A percentile compares a stretch with the other conserved stretches of the same genome.
Evolutionary conservation across 2,329 filamentous ascomycete species (phyloP).

Genomic region (Nemania sp.): DNA sequence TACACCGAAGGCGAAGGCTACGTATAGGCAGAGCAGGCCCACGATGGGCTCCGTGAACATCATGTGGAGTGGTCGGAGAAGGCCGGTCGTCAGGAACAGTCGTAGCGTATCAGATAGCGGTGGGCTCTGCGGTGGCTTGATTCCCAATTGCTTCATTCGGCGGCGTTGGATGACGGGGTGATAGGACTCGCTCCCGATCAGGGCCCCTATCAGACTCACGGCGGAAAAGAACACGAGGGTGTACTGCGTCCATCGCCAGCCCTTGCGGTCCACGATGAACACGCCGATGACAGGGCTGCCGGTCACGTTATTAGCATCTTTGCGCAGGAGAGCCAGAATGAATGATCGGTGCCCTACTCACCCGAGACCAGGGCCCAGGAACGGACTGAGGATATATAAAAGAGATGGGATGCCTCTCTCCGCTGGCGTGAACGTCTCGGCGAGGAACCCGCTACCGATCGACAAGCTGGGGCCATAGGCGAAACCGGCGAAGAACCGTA

Average conservation of each 20-base stretch:
- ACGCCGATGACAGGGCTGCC: constrained; percentile 53
- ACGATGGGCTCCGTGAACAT: constrained; percentile 67
- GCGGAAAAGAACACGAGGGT: constrained; percentile 52
- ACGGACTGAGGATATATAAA: constrained; percentile 55
- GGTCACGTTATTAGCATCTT: constrained; percentile 29
- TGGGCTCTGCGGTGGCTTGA: constrained; percentile 32
- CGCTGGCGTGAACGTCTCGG: constrained; percentile 51
- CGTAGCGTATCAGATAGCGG: constrained; percentile 36
- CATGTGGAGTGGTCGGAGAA: constrained; percentile 60
- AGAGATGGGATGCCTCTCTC: constrained; percentile 49
- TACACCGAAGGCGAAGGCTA: constrained; percentile 55
- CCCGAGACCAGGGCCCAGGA: constrained; percentile 58
- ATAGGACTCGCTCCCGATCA: constrained; percentile 60
- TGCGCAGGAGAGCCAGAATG: not conserved
- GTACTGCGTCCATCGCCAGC: constrained; percentile 61
- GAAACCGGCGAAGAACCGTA: constrained; percentile 62
- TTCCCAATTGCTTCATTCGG: constrained; percentile 44
- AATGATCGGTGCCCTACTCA: constrained; percentile 36
- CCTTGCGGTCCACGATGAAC: constrained; percentile 50
- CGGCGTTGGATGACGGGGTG: constrained; percentile 54
- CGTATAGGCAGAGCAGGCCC: constrained; percentile 57
- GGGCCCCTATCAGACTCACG: constrained; percentile 43
- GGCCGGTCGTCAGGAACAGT: constrained; percentile 47
- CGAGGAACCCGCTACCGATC: constrained; percentile 54
- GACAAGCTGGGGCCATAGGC: constrained; percentile 54